Conservation (phyloP, 2,329 filamentous ascomycete species). For the Sarocladium strictum region DNA sequence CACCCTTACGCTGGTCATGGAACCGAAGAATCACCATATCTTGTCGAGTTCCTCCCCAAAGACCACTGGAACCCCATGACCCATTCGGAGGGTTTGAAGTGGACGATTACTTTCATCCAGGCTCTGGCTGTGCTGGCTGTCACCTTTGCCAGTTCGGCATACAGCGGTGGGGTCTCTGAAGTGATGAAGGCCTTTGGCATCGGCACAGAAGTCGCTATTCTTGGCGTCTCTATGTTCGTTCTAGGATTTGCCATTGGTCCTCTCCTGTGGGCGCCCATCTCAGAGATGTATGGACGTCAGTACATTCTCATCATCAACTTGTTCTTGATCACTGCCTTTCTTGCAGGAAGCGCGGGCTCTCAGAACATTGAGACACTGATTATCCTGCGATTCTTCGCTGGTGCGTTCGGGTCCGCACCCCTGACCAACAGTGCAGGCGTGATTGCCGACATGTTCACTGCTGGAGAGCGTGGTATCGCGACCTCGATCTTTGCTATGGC, state of each 20-base stretch:
- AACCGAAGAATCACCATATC: constrained; percentile 60
- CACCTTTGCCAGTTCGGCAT: constrained; percentile 64
- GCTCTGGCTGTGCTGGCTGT: constrained; percentile 64
- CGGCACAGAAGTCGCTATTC: constrained; percentile 45
- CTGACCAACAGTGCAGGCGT: constrained; percentile 58
- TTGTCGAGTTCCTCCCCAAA: constrained; percentile 60
- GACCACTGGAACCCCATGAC: constrained; percentile 64
- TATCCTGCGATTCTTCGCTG: constrained; percentile 64
- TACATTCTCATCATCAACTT: constrained; percentile 55
- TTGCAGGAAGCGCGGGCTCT: constrained; percentile 50
- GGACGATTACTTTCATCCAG: constrained; percentile 57
- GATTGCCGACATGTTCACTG: constrained; percentile 57
- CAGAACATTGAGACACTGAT: constrained; percentile 54
- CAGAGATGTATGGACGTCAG: constrained; percentile 58
- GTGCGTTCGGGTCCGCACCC: constrained; percentile 56
- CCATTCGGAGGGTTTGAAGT: constrained; percentile 53
- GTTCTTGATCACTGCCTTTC: constrained; percentile 53
- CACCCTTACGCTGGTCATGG: constrained; percentile 54
- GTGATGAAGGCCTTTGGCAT: constrained; percentile 51
- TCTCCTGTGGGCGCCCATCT: constrained; percentile 60
- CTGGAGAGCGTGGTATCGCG: constrained; percentile 49
- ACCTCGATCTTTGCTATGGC: constrained; percentile 55
- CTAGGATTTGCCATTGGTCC: constrained; percentile 57
- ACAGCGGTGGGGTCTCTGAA: constrained; percentile 49
- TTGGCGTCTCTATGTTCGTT: constrained; percentile 60